phyloP scores from a whole-genome alignment of 306 rosid species.

The Glycine soja region DNA sequence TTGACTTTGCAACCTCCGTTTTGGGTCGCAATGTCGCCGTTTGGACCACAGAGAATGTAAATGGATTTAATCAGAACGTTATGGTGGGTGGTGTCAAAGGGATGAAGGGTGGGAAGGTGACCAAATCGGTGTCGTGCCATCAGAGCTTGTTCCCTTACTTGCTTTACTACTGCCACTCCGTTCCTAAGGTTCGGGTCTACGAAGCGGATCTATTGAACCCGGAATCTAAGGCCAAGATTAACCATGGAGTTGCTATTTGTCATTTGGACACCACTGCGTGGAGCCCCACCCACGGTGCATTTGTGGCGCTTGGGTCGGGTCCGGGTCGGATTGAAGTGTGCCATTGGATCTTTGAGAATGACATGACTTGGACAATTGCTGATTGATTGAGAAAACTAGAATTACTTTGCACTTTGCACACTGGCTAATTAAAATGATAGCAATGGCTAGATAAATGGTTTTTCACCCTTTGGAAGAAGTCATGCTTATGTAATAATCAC shows the following conservation, averaged over 20 bases:
- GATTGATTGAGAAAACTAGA: background rate
- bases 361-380: constrained; percentile 71
- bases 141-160: constrained; percentile 57
- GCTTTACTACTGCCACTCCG: constrained; percentile 79
- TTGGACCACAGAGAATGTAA: constrained; percentile 65
- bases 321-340: constrained; percentile 88
- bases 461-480: too few relatives aligned
- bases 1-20: constrained; percentile 61
- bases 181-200: constrained; percentile 87
- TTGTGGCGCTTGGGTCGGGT: constrained; percentile 70
- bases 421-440: background rate
- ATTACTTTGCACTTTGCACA: too few relatives aligned
- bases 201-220: constrained; percentile 77
- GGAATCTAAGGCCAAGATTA: constrained; percentile 60
- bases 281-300: constrained; percentile 83
- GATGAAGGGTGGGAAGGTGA: constrained; percentile 76
- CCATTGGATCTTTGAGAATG: constrained; percentile 50
- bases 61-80: constrained; percentile 57
- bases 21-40: constrained; percentile 68
- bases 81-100: constrained; percentile 66
- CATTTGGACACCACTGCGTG: constrained; percentile 87
- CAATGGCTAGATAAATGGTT: too few relatives aligned
- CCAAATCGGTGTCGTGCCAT: constrained; percentile 80
- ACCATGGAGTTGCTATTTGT: constrained; percentile 84
- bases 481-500: background rate